Base-by-base conservation (phyloP, 345 rosid genomes). In the Lagerstroemia speciosa region DNA sequence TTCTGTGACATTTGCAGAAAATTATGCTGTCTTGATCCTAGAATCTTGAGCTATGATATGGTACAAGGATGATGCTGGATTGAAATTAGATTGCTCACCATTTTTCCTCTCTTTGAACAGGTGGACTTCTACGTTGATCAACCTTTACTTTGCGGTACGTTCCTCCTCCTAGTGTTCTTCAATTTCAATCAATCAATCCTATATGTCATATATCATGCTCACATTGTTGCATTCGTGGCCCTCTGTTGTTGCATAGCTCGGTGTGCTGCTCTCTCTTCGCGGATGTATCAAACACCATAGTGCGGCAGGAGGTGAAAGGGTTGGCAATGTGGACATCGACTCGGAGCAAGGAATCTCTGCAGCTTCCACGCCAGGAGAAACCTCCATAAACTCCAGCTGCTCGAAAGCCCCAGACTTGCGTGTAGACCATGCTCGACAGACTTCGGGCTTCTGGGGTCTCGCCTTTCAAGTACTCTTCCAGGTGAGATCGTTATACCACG, bases 391-490 rank as follows among this genome's bases (percentile, higher is more conserved):
- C 63, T 57, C 75, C 65, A 72, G 24, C 32, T 70, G 77, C 41
- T 74, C 43, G 45, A 88, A 86, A 75, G 78, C 58, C 63, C 68
- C 82, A 20, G 75, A 64, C 71, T 38, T 65, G 55, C 68, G 52
- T 57, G 67, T 67, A 38, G 73, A 66, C 37, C 69, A 32, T 50
- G 70, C 34, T 76, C 81, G 84, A 57, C 74, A 81, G 79, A 80
- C 84, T 53, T 93, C 96, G 71, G 80, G 87, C 58, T 63, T 78
- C 64, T 85, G 79, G 89, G 92, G 79, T 29, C 81, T 82, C 73
- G 48, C 81, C 65, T 92, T 95, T 68, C 99, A 92, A 64, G 83
- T 92, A 63, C 72, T 88, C 64, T 95, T 92, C 82, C 99, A 95
- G 98, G 99, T 93, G 26, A 48, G 20, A 43, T 24, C 38, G 5